A percentile compares a stretch with the other conserved stretches of the same genome.
These are phyloP conservation scores for Rhizophagus clarus DNA, from an alignment of 192 early-diverging fungal species.

Conservation along the genomic window DNA sequence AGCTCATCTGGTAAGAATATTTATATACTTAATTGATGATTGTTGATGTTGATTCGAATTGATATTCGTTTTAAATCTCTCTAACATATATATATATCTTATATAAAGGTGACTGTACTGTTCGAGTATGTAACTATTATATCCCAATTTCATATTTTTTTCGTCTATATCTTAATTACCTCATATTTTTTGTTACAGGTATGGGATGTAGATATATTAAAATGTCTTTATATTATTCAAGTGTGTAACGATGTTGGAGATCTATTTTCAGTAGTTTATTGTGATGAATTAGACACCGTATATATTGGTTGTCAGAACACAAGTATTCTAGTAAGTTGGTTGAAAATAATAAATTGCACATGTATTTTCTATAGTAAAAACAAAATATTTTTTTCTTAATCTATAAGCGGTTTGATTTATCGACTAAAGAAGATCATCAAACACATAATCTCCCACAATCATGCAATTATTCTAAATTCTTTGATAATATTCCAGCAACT, in stretches of 20 bases:
- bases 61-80: background rate
- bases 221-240: conserved; percentile 63
- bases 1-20: conserved; percentile 55
- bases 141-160: background rate
- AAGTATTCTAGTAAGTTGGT: conserved; percentile 64
- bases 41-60: background rate
- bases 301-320: conserved; percentile 81
- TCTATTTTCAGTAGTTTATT: conserved; percentile 68
- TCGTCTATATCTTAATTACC: background rate
- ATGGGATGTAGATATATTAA: conserved; percentile 66
- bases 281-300: conserved; percentile 50
- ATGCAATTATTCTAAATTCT: conserved; percentile 37
- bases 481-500: conserved; percentile 17
- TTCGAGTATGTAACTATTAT: conserved; percentile 45
- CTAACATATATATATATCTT: conserved; percentile 33
- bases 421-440: conserved; percentile 35
- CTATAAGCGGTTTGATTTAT: conserved; percentile 42
- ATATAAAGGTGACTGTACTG: conserved; percentile 66
- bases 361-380: too few species aligned
- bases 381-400: background rate
- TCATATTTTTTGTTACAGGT: conserved; percentile 32
- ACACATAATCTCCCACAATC: background rate
- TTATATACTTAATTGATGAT: too few species aligned
- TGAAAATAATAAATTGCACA: conserved; percentile 30
- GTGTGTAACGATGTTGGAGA: conserved; percentile 74